These are phyloP conservation scores for Lathyrus sativus DNA, from an alignment of 306 rosid genomes.

Conservation along the genomic window DNA sequence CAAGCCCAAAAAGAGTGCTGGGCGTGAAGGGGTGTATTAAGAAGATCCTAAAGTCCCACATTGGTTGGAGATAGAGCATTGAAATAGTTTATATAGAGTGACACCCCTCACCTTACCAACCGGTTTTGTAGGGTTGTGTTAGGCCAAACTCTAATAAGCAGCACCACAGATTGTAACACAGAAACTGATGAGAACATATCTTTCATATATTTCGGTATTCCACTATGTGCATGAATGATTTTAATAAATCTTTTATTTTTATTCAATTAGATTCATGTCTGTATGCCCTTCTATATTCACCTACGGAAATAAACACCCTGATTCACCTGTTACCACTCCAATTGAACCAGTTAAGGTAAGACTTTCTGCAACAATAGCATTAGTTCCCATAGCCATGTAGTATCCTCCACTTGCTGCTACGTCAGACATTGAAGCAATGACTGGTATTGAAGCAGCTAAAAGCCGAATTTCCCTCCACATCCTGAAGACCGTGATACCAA, in stretches of 20 bases:
- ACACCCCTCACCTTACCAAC: no score
- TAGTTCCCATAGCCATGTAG: constrained; percentile 97
- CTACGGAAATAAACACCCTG: constrained; percentile 13
- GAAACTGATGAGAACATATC: constrained; percentile 8
- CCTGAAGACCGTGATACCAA: constrained; percentile 50
- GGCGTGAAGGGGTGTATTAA: no score
- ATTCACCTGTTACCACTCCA: constrained; percentile 93
- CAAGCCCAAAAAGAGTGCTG: no score
- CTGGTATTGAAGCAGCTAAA: constrained; percentile 91
- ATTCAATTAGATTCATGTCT: constrained; percentile 8
- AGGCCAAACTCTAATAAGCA: no score
- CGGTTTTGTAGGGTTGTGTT: no score
- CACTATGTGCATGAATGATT: constrained; percentile 1
- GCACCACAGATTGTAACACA: constrained; percentile 15
- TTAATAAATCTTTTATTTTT: neutral
- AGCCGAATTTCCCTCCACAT: constrained; percentile 99
- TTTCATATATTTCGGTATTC: neutral
- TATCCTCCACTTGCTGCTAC: constrained; percentile 99
- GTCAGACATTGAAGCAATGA: constrained; percentile 93
- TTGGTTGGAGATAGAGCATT: no score
- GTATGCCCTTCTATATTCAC: constrained; percentile 21
- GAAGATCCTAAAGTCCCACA: no score
- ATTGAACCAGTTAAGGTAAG: constrained; percentile 94
- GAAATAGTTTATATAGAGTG: no score
- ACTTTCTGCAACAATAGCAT: constrained; percentile 87